Percentiles rank a stretch among this genome's conserved stretches.
These are phyloP conservation scores for Teunomyces pallodes DNA, from an alignment of 805 yeast genomes.

Conservation along the genomic window DNA sequence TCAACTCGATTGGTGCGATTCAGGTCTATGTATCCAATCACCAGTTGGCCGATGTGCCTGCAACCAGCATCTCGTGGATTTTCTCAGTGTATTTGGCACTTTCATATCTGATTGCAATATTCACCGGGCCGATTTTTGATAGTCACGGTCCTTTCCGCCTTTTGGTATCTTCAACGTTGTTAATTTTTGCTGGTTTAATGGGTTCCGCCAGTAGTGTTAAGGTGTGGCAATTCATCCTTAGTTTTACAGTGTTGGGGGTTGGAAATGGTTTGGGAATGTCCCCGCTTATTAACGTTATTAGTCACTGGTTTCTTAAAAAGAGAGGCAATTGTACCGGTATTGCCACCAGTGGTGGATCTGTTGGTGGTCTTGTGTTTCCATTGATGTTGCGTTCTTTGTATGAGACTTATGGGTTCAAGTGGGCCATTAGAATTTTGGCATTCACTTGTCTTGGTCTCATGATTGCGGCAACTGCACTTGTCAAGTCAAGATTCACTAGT, in stretches of 20 bases:
- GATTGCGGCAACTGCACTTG: slow-evolving; percentile 22
- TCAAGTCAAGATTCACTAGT: slow-evolving; percentile 23
- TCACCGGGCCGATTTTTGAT: slow-evolving; percentile 64
- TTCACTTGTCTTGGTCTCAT: slow-evolving; percentile 29
- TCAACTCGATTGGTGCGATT: slow-evolving; percentile 60
- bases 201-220: slow-evolving; percentile 53
- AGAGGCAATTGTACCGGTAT: slow-evolving; percentile 63
- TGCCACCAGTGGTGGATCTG: slow-evolving; percentile 46
- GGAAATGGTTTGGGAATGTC: slow-evolving; percentile 62
- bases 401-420: slow-evolving; percentile 15
- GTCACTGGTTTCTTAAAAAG: slow-evolving; percentile 62
- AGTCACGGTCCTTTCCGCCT: slow-evolving; percentile 52
- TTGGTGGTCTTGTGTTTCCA: slow-evolving; percentile 21
- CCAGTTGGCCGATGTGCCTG: slow-evolving; percentile 46
- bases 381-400: slow-evolving; percentile 15
- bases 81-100: slow-evolving; percentile 56
- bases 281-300: slow-evolving; percentile 59
- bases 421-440: slow-evolving; percentile 40
- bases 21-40: slow-evolving; percentile 57
- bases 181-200: slow-evolving; percentile 49
- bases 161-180: slow-evolving; percentile 39
- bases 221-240: slow-evolving; percentile 59
- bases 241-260: slow-evolving; percentile 54
- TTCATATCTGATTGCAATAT: slow-evolving; percentile 46
- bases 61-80: slow-evolving; percentile 60